These are phyloP conservation scores for Cicer cuneatum DNA, from an alignment of 306 rosid species.

Conservation along the genomic window DNA sequence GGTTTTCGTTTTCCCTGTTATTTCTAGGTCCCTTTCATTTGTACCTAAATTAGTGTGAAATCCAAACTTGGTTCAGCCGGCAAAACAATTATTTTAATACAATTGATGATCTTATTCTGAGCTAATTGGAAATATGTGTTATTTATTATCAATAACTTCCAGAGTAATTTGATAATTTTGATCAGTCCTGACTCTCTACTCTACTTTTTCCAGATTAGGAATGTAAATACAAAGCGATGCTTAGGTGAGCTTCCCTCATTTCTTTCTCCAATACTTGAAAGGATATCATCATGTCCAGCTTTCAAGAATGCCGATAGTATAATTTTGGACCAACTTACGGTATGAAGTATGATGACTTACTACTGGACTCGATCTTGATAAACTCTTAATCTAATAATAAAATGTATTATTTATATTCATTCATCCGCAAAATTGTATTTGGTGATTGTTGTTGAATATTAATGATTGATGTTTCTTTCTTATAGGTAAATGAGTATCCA, in stretches of 20 bases:
- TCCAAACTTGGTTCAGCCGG: conserved; percentile 20
- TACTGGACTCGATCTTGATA: conserved; percentile 7
- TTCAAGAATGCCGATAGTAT: conserved; percentile 47
- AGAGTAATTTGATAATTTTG: conserved; percentile 30
- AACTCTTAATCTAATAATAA: conserved; percentile 2
- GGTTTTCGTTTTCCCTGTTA: conserved; percentile 32
- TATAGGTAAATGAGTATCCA: conserved; percentile 93
- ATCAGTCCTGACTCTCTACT: conserved; percentile 30
- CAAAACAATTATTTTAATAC: conserved; percentile 4
- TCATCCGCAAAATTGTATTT: not conserved
- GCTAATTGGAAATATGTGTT: conserved; percentile 34
- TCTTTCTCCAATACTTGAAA: conserved; percentile 68
- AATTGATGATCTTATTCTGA: conserved; percentile 19
- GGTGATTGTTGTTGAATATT: no score
- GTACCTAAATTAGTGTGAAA: not conserved
- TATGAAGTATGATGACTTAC: conserved; percentile 58
- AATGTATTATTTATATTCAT: conserved; percentile 14
- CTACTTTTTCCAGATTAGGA: conserved; percentile 63
- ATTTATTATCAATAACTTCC: conserved; percentile 18
- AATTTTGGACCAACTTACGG: conserved; percentile 87
- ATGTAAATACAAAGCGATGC: conserved; percentile 68
- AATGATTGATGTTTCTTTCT: conserved; percentile 24
- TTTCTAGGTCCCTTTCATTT: conserved; percentile 21
- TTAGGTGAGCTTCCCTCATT: conserved; percentile 84
- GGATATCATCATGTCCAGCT: conserved; percentile 61